A percentile compares a stretch with the other conserved stretches of the same genome.
Conservation (phyloP, 2,329 filamentous ascomycete genomes). For the Aspergillus bombycis region DNA sequence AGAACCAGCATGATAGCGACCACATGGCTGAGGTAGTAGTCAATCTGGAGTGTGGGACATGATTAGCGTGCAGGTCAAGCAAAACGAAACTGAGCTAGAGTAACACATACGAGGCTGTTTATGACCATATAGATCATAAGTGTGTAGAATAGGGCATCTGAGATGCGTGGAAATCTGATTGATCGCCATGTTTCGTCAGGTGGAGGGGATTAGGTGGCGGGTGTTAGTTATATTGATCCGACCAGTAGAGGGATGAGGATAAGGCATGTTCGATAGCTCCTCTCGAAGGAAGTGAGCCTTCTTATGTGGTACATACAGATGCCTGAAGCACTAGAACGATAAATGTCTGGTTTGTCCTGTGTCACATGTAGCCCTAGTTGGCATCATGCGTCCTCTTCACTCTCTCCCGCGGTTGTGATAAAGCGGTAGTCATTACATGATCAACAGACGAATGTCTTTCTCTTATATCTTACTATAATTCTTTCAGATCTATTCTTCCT, state of each 20-base stretch:
- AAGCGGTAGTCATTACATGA: neutral
- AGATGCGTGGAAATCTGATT: neutral
- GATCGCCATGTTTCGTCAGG: neutral
- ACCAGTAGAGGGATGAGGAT: neutral
- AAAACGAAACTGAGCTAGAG: neutral
- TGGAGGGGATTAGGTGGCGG: neutral
- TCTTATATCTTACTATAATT: neutral
- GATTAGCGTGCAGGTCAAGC: neutral
- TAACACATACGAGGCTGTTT: neutral
- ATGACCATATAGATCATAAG: neutral
- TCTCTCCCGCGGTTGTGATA: neutral
- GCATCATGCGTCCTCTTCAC: neutral
- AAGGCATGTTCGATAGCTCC: neutral
- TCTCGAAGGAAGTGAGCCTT: neutral
- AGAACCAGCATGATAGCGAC: neutral
- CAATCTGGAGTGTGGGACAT: neutral
- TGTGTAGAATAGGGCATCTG: neutral
- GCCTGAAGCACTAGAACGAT: neutral
- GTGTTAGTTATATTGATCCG: neutral
- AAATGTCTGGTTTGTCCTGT: neutral
- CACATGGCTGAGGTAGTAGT: slow-evolving; percentile 3
- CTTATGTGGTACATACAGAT: neutral
- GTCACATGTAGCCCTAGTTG: neutral
- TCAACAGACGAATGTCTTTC: neutral
- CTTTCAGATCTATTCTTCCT: neutral